Conservation (phyloP, 257 asterid species). For the Solanum megistacrolobum region DNA sequence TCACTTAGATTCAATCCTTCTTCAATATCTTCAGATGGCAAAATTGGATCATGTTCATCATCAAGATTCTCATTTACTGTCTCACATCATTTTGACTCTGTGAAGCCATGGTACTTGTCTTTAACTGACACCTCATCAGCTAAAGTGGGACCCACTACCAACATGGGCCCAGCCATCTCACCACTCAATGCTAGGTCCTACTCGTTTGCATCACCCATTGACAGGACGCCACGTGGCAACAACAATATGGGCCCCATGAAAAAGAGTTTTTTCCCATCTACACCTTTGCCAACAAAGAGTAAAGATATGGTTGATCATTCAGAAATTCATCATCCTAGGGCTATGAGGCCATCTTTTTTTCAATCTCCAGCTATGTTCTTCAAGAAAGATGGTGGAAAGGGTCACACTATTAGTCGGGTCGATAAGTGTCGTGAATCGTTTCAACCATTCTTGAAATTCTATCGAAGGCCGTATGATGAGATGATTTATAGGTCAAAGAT, state of each 20-base stretch:
- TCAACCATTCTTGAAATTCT: conserved; percentile 50
- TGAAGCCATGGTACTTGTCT: conserved; percentile 87
- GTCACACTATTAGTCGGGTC: conserved; percentile 19
- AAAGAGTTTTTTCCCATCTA: conserved; percentile 68
- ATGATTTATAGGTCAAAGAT: conserved; percentile 85
- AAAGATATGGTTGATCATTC: conserved; percentile 41
- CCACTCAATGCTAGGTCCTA: conserved; percentile 68
- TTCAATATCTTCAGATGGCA: conserved; percentile 29
- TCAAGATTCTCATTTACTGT: conserved; percentile 85
- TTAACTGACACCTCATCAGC: conserved; percentile 49
- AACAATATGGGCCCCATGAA: conserved; percentile 7
- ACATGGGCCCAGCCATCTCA: conserved; percentile 37
- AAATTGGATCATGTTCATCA: conserved; percentile 72
- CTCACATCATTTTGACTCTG: conserved; percentile 67
- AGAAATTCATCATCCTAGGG: conserved; percentile 44
- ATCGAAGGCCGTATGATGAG: conserved; percentile 80
- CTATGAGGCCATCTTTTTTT: conserved; percentile 76
- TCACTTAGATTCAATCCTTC: conserved; percentile 61
- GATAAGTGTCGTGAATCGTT: conserved; percentile 54
- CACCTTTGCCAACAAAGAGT: conserved; percentile 88
- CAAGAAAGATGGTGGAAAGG: conserved; percentile 21
- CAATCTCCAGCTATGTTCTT: conserved; percentile 80
- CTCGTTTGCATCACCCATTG: conserved; percentile 87
- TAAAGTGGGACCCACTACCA: conserved; percentile 49
- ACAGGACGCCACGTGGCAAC: conserved; percentile 38